Evolutionary conservation across 2,329 filamentous ascomycete genomes (phyloP), one percentile per base, ranked within the genome.

Genomic region (Coleophoma crateriformis): DNA sequence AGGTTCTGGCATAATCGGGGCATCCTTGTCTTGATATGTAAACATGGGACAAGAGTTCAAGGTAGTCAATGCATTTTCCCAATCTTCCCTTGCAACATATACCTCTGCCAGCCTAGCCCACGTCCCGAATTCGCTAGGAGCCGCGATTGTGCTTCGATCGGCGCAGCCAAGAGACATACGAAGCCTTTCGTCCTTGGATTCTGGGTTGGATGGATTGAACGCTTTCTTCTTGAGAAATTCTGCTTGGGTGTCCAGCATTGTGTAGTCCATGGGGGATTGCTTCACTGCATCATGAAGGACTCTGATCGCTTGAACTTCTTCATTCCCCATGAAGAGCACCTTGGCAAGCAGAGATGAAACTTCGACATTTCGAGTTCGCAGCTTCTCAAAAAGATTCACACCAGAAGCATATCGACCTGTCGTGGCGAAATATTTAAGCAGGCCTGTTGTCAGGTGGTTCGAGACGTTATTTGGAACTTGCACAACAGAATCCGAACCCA

Each of bases 1-100:
- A 0, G 94, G 91, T 63, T 96, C 90, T 1, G 94, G 94, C 87
- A 97, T 92, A 52, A 94, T 73, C 3, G 94, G 94, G 6, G 90
- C 87, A 66, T 99, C 94, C 68, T 96, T 97, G 70, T 99, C 94
- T 69, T 97, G 94, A 68, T 99, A 97, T 7, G 94, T 99, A 68
- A 99, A 99, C 94, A 99, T 99, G 8, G 94, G 94, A 68, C 94
- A 99, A 15, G 94, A 99, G 71, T 99, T 99, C 47, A 99, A 78
- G 4, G 94, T 97, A 5, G 95, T 84, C 20, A 99, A 78, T 1
- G 94, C 94, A 58, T 97, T 83, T 64, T 97, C 94, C 90, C 94
- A 99, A 64, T 95, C 89, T 66, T 99, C 94, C 70, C 95, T 82
- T 45, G 86, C 82, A 49, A 97, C 88, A 60, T 99, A 99, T 33